Conservation (phyloP, 805 yeast genomes). For the Brettanomyces nanus region DNA sequence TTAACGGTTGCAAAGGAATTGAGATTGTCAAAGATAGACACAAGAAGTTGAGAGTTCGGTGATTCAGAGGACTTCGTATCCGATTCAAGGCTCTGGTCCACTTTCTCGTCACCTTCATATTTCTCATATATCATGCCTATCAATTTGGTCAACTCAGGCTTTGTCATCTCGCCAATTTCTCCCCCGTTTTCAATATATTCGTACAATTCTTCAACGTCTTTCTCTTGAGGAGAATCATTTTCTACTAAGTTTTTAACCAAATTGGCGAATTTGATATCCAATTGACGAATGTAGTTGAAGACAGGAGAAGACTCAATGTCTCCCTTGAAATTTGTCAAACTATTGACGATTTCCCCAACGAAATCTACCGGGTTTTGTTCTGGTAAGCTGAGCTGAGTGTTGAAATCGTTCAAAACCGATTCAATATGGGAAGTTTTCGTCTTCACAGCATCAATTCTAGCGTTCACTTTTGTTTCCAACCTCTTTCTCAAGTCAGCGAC, state of each 20-base stretch:
- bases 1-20: conserved; percentile 15
- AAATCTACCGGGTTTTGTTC: conserved; percentile 8
- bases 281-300: conserved; percentile 11
- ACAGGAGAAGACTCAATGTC: conserved; percentile 14
- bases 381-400: conserved; percentile 11
- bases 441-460: conserved; percentile 4
- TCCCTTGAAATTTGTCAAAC: conserved; percentile 11
- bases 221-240: conserved; percentile 9
- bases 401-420: conserved; percentile 12
- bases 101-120: neutral
- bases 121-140: neutral
- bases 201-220: conserved; percentile 8
- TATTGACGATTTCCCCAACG: conserved; percentile 15
- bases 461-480: conserved; percentile 17
- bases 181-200: conserved; percentile 12
- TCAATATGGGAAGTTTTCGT: conserved; percentile 7
- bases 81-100: neutral
- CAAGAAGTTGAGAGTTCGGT: conserved; percentile 7
- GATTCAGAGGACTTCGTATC: neutral
- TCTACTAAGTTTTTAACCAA: conserved; percentile 10
- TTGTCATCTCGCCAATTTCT: neutral
- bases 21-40: conserved; percentile 17
- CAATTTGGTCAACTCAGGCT: neutral
- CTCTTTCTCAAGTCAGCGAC: conserved; percentile 14
- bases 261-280: conserved; percentile 18